Percentiles rank a stretch among this genome's conserved stretches.
Evolutionary conservation across 1,139 yeast species (phyloP).

Genomic region (Hanseniaspora sp.): DNA sequence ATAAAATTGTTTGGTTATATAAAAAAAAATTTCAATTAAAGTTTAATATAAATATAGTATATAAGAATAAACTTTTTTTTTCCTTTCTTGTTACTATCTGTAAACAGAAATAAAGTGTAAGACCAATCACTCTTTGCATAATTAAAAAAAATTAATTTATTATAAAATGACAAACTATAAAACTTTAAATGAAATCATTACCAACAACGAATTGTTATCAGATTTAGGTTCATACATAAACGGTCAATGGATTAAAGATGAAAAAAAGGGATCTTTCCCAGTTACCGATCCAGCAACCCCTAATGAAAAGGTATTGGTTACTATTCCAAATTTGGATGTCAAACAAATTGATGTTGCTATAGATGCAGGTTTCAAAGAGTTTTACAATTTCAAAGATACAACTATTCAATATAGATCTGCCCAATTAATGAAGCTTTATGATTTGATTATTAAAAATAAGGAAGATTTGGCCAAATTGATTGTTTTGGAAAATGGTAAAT

Average conservation of each 20-base stretch:
- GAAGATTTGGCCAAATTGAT: conserved; percentile 67
- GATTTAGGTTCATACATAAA: conserved; percentile 41
- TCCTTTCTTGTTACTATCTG: too few species aligned
- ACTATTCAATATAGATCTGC: conserved; percentile 56
- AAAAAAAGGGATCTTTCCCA: conserved; percentile 44
- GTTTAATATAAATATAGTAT: not conserved
- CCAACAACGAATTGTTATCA: not conserved
- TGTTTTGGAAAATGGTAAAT: conserved; percentile 78
- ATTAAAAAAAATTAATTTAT: not conserved
- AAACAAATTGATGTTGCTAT: conserved; percentile 51
- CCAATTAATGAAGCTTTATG: conserved; percentile 52
- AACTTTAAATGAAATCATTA: not conserved
- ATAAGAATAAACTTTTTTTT: too few species aligned
- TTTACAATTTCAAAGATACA: conserved; percentile 45
- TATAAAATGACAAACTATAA: not conserved
- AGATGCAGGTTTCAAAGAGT: conserved; percentile 49
- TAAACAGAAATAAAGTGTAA: not conserved
- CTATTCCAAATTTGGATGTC: conserved; percentile 43
- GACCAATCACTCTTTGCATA: not conserved
- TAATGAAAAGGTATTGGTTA: conserved; percentile 41
- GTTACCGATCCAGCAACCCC: conserved; percentile 67
- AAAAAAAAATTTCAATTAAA: too few species aligned
- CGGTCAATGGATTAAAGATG: conserved; percentile 54
- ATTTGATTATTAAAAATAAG: conserved; percentile 50
- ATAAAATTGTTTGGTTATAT: too few species aligned